Evolutionary conservation across 345 rosid species (phyloP).

Genomic region (Syzygium jambos): DNA sequence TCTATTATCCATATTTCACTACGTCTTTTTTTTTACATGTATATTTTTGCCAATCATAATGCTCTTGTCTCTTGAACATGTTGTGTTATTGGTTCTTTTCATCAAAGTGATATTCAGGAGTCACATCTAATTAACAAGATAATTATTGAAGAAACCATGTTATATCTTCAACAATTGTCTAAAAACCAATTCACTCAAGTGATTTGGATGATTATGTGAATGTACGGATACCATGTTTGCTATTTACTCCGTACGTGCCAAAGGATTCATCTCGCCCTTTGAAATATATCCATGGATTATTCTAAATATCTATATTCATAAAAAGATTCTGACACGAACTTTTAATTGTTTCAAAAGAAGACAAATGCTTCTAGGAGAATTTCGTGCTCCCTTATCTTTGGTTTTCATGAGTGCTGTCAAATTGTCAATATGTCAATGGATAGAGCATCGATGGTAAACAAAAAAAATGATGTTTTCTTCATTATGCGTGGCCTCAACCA

Average conservation of each 20-base stretch:
- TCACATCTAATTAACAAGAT: neutral
- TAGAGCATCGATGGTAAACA: neutral
- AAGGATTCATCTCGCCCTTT: neutral
- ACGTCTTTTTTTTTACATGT: neutral
- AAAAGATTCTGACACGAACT: neutral
- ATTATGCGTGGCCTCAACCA: neutral
- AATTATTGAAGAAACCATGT: neutral
- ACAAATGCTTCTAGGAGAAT: neutral
- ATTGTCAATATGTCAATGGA: neutral
- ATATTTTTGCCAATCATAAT: neutral
- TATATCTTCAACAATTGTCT: neutral
- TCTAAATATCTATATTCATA: neutral
- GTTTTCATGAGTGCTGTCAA: neutral
- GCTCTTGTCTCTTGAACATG: neutral
- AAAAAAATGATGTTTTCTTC: neutral
- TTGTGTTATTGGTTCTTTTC: neutral
- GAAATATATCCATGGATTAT: neutral
- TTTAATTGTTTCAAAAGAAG: neutral
- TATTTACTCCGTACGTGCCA: neutral
- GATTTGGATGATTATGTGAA: neutral
- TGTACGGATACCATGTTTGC: neutral
- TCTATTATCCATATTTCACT: neutral
- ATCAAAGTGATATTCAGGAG: neutral
- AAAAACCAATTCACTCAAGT: neutral
- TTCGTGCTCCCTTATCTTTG: neutral